Evolutionary conservation across 768 basidiomycete species (phyloP).

Genomic region (Amanita polypyramis): DNA sequence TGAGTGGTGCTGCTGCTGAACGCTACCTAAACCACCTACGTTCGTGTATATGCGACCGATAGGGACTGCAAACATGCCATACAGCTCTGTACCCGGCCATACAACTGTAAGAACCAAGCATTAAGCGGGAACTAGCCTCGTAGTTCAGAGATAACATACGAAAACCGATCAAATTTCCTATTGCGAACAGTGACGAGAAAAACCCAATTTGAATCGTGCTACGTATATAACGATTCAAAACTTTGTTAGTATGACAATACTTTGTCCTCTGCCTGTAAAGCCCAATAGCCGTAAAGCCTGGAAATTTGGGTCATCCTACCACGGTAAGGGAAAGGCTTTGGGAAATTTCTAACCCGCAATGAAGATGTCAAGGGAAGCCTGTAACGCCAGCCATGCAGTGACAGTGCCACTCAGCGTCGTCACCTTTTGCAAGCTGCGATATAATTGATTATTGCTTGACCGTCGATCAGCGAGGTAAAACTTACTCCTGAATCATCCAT

Average conservation of each 20-base stretch:
- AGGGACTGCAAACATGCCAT: not conserved
- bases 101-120: not conserved
- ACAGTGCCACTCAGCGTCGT: not conserved
- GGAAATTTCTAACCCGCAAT: not conserved
- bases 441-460: not conserved
- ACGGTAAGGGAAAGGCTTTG: not conserved
- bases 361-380: not conserved
- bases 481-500: not conserved
- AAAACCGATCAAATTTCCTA: not conserved
- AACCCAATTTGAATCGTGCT: not conserved
- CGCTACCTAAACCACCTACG: not conserved
- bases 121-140: not conserved
- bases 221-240: conserved; percentile 1
- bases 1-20: not conserved
- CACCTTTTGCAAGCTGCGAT: not conserved
- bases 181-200: not conserved
- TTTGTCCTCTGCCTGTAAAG: not conserved
- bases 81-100: not conserved
- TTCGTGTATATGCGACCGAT: conserved; percentile 2
- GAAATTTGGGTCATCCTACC: too few relatives aligned
- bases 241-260: not conserved
- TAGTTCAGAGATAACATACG: not conserved
- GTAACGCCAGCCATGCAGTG: not conserved
- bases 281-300: not conserved
- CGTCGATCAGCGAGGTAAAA: not conserved